Evolutionary conservation across 371 early-diverging fungal genomes (phyloP), one percentile per base, ranked within the genome.

Genomic region (Circinella umbellata): DNA sequence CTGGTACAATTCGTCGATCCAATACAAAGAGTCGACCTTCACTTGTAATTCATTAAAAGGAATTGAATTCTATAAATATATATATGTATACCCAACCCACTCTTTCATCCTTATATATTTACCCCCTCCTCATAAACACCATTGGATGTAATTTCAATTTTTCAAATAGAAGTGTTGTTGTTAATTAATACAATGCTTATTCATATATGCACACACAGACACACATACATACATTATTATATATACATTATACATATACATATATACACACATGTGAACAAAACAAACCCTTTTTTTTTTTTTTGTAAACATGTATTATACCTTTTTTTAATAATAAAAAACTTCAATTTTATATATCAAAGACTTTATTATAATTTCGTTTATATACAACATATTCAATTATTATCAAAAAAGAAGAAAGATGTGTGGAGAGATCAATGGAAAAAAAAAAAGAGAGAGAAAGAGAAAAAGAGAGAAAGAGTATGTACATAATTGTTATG

Each of bases 1-100:
- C 57, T 35, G 57, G 57, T 4, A 55, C 57, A 4, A 48, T 36
- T 48, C 42, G 51, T 38, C 42, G 36, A 34, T 48, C 15, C 53
- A 36, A n/a, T 48, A 20, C 38, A 46, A 47, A 9, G 15, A 34
- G 34, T 37, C 54, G 36, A 13, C 64, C 64, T 13, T 51, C 54
- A 13, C 48, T 53, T 36, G n/a, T 27, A 17, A 36, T 47, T 17
- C 3, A 38, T 27, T 64, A 48, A 47, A 47, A 10, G 14, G n/a
- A 20, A 14, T 20, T 61, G 61, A 61, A 17, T 35, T 15, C 39
- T 61, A 5, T 61, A n/a, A 5, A 61, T 61, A 60, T 60, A 60
- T 61, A 37, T 39, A 38, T 37, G 14, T 15, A 39, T 39, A 39
- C 39, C 39, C 39, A 4, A 39, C 39, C 39, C 39, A 39, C 10